Percentiles rank a stretch among this genome's conserved stretches.
These are phyloP conservation scores for Fusarium poae DNA, from an alignment of 2,329 filamentous ascomycete species.

Conservation along the genomic window DNA sequence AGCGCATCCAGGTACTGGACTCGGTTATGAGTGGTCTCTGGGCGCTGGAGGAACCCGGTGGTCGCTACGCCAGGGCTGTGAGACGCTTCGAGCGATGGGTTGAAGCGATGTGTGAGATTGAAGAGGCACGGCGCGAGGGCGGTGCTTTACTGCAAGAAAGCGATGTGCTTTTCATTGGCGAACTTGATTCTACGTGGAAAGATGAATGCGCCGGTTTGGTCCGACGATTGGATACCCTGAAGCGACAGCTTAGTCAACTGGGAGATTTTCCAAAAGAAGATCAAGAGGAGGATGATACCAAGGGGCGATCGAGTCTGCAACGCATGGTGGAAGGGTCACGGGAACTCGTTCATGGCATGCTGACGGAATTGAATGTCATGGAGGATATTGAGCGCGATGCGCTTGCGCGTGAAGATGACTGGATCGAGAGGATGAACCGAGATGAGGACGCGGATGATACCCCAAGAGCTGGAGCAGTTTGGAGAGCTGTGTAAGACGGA, in stretches of 20 bases:
- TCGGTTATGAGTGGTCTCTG: constrained; percentile 69
- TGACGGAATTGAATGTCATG: constrained; percentile 73
- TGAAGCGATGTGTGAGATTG: constrained; percentile 60
- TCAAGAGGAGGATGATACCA: constrained; percentile 10
- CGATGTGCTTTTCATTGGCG: constrained; percentile 63
- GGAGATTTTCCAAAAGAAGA: constrained; percentile 48
- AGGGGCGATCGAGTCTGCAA: constrained; percentile 56
- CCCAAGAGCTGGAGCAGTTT: constrained; percentile 62
- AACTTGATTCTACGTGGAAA: constrained; percentile 70
- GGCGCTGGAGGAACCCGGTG: constrained; percentile 67
- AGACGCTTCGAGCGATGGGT: constrained; percentile 72
- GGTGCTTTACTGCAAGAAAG: constrained; percentile 54
- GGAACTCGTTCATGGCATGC: constrained; percentile 68
- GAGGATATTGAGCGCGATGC: constrained; percentile 70
- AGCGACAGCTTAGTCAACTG: constrained; percentile 62
- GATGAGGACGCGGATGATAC: constrained; percentile 55
- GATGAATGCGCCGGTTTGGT: constrained; percentile 67
- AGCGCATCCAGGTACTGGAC: constrained; percentile 70
- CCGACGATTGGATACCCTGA: constrained; percentile 68
- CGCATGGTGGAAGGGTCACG: constrained; percentile 63
- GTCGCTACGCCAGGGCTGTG: constrained; percentile 68
- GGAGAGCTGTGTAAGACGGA: constrained; percentile 55
- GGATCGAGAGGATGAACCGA: constrained; percentile 68
- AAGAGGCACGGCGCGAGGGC: constrained; percentile 58
- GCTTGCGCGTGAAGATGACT: constrained; percentile 67